Conservation (phyloP, 2,329 filamentous ascomycete genomes). For the Dactylellina leptospora region DNA sequence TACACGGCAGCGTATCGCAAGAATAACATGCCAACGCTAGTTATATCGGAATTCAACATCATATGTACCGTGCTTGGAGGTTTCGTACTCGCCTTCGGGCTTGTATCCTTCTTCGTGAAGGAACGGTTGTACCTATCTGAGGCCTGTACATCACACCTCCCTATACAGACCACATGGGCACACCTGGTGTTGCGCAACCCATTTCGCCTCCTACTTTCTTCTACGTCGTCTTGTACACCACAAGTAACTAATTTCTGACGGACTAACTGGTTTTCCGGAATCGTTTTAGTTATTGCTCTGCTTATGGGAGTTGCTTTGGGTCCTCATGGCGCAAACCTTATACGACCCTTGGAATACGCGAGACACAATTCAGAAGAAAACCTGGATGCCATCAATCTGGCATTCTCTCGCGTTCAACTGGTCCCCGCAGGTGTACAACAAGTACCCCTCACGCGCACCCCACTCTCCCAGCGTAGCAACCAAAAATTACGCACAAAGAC, state of each 20-base stretch:
- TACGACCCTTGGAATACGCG: slow-evolving; percentile 80
- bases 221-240: too few relatives aligned
- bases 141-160: slow-evolving; percentile 68
- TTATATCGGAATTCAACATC: slow-evolving; percentile 81
- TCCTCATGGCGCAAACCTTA: slow-evolving; percentile 77
- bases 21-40: slow-evolving; percentile 68
- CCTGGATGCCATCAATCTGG: slow-evolving; percentile 77
- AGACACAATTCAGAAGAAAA: slow-evolving; percentile 64
- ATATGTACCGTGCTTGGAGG: slow-evolving; percentile 80
- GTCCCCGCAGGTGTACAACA: slow-evolving; percentile 89
- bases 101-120: slow-evolving; percentile 89
- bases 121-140: slow-evolving; percentile 92
- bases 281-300: slow-evolving; percentile 64
- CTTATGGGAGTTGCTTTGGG: slow-evolving; percentile 81
- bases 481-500: too few relatives aligned
- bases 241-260: too few relatives aligned
- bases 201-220: too few relatives aligned
- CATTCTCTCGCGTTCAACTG: slow-evolving; percentile 87
- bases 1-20: background rate
- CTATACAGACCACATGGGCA: too few relatives aligned
- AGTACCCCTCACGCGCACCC: too few relatives aligned
- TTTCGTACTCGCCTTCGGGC: slow-evolving; percentile 87
- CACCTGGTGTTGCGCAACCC: too few relatives aligned
- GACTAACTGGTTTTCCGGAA: too few relatives aligned
- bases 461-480: too few relatives aligned